Evolutionary conservation across 345 rosid species (phyloP).

Genomic region (Erodium maritimum): DNA sequence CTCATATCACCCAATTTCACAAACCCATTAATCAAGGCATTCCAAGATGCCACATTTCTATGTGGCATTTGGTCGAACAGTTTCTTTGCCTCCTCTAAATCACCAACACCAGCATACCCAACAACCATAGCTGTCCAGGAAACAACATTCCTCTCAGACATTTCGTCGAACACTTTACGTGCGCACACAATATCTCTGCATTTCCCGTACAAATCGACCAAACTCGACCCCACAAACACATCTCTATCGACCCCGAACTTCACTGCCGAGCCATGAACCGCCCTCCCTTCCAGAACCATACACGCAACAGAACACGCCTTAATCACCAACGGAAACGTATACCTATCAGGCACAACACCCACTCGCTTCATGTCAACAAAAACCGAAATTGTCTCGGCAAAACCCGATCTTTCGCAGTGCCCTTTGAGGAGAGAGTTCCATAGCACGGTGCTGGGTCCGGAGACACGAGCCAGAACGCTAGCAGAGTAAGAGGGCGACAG

Average conservation of each 20-base stretch:
- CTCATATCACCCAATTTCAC: slow-evolving; percentile 39
- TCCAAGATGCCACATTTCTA: slow-evolving; percentile 49
- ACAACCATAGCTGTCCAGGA: slow-evolving; percentile 70
- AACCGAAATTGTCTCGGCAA: slow-evolving; percentile 25
- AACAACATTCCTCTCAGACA: slow-evolving; percentile 42
- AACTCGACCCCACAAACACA: slow-evolving; percentile 46
- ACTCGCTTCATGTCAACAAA: slow-evolving; percentile 43
- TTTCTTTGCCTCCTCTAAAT: slow-evolving; percentile 34
- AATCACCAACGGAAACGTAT: slow-evolving; percentile 41
- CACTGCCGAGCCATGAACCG: slow-evolving; percentile 43
- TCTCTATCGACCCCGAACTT: slow-evolving; percentile 29
- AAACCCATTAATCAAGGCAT: slow-evolving; percentile 41
- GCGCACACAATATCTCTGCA: slow-evolving; percentile 36
- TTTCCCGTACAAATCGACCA: slow-evolving; percentile 60
- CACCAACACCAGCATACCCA: slow-evolving; percentile 39
- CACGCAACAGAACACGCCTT: slow-evolving; percentile 37
- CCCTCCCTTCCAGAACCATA: slow-evolving; percentile 28
- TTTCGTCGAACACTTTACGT: slow-evolving; percentile 48
- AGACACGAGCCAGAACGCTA: slow-evolving; percentile 34
- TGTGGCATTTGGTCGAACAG: slow-evolving; percentile 46
- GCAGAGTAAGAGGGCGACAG: slow-evolving; percentile 34
- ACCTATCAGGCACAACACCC: slow-evolving; percentile 32
- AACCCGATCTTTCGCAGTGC: slow-evolving; percentile 22
- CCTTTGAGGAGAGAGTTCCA: slow-evolving; percentile 49
- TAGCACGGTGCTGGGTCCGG: slow-evolving; percentile 35